Conservation (phyloP, 2,329 filamentous ascomycete genomes). For the Elsinoe batatas region DNA sequence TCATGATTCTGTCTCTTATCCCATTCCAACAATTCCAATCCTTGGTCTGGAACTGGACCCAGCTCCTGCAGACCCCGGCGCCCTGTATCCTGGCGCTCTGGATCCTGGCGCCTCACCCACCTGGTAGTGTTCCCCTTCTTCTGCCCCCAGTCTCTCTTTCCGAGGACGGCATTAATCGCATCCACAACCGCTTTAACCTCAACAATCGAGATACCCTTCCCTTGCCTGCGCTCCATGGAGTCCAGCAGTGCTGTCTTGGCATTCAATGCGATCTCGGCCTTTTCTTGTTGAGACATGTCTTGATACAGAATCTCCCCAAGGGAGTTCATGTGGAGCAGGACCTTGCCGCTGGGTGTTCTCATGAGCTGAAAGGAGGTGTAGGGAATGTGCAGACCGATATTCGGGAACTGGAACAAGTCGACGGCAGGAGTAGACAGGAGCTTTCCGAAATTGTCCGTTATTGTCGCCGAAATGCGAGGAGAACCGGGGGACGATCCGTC, state of each 20-base stretch:
- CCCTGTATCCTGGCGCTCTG: too few relatives aligned
- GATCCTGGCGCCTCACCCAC: not conserved
- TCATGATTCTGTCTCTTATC: too few relatives aligned
- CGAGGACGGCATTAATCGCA: not conserved
- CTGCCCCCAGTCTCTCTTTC: too few relatives aligned
- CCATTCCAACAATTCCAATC: too few relatives aligned
- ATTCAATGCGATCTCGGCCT: too few relatives aligned
- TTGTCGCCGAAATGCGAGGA: not conserved
- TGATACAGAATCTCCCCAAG: too few relatives aligned
- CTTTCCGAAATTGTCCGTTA: not conserved
- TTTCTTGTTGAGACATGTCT: too few relatives aligned
- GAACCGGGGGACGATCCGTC: not conserved
- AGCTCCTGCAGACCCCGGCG: too few relatives aligned
- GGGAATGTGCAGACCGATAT: not conserved
- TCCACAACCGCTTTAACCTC: not conserved
- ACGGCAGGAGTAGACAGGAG: not conserved
- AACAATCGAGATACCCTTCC: not conserved
- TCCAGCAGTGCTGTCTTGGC: not conserved
- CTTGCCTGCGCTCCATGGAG: not conserved
- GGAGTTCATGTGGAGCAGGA: too few relatives aligned
- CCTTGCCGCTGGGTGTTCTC: too few relatives aligned
- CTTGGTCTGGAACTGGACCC: too few relatives aligned
- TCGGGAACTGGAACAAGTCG: not conserved
- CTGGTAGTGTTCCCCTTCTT: not conserved
- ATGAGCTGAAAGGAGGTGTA: too few relatives aligned